These are phyloP conservation scores for Metroxylon sagu DNA, from an alignment of 176 grass and related monocot genomes.

Conservation along the genomic window DNA sequence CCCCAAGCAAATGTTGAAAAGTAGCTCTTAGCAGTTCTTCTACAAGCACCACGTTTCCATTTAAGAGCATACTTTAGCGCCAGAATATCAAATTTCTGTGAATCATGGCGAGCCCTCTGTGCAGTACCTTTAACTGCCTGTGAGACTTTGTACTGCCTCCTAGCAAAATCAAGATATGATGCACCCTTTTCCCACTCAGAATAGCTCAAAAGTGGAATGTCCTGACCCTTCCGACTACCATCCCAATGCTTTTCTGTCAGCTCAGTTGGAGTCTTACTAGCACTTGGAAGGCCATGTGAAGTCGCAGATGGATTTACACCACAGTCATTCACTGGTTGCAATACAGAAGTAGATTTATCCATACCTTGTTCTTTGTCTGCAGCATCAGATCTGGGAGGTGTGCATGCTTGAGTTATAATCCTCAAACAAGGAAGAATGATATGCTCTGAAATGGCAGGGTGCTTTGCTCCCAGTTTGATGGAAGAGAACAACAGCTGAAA, in stretches of 20 bases:
- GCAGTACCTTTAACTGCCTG: slow-evolving; percentile 50
- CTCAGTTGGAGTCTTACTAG: slow-evolving; percentile 40
- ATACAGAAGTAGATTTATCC: slow-evolving; percentile 53
- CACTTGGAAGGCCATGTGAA: slow-evolving; percentile 22
- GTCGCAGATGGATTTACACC: slow-evolving; percentile 24
- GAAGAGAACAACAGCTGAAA: slow-evolving; percentile 95
- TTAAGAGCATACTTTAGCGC: slow-evolving; percentile 81
- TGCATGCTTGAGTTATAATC: slow-evolving; percentile 96
- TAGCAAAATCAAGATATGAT: slow-evolving; percentile 93
- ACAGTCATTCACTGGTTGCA: slow-evolving; percentile 56
- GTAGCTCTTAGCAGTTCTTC: slow-evolving; percentile 60
- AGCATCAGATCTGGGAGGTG: slow-evolving; percentile 77
- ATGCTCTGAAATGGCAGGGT: slow-evolving; percentile 97
- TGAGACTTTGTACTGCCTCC: slow-evolving; percentile 91
- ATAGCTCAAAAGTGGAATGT: slow-evolving; percentile 81
- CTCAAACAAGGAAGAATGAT: slow-evolving; percentile 97
- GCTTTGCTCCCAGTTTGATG: slow-evolving; percentile 94
- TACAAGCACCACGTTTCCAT: slow-evolving; percentile 84
- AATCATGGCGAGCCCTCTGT: slow-evolving; percentile 40
- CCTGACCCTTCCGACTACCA: slow-evolving; percentile 44
- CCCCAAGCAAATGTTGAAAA: slow-evolving; percentile 90
- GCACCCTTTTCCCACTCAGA: slow-evolving; percentile 95
- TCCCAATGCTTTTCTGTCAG: slow-evolving; percentile 38
- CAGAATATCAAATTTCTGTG: slow-evolving; percentile 67
- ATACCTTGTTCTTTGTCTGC: slow-evolving; percentile 56